These are phyloP conservation scores for Wickerhamiella pararugosa DNA, from an alignment of 1,139 yeast genomes.

Conservation along the genomic window DNA sequence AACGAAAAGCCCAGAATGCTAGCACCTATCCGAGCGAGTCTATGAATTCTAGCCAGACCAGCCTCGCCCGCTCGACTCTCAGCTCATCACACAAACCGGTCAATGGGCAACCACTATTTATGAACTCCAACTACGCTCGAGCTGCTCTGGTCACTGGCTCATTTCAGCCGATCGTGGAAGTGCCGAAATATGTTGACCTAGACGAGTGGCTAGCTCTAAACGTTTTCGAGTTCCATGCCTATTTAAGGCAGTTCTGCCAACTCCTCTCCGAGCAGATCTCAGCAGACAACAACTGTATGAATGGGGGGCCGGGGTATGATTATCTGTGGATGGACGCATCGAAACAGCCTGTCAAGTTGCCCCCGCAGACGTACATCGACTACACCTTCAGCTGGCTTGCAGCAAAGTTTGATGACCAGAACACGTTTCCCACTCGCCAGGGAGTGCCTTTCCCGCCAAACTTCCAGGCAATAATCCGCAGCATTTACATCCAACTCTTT, in stretches of 20 bases:
- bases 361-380: constrained; percentile 88
- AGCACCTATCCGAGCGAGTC: constrained; percentile 1
- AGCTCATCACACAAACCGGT: neutral
- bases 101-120: constrained; percentile 38
- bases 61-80: neutral
- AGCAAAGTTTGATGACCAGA: constrained; percentile 74
- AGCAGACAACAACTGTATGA: constrained; percentile 81
- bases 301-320: constrained; percentile 85
- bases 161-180: constrained; percentile 84
- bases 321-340: constrained; percentile 80
- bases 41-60: neutral
- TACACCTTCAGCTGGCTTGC: constrained; percentile 85
- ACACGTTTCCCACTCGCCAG: constrained; percentile 78
- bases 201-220: constrained; percentile 95
- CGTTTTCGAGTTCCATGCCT: constrained; percentile 77
- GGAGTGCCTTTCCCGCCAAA: constrained; percentile 87
- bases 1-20: constrained; percentile 6
- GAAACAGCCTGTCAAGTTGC: constrained; percentile 65
- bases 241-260: constrained; percentile 75
- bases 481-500: constrained; percentile 83
- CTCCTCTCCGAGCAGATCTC: constrained; percentile 79
- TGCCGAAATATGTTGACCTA: constrained; percentile 86
- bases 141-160: constrained; percentile 96
- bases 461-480: constrained; percentile 67
- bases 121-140: constrained; percentile 86